Percentiles rank a stretch among this genome's conserved stretches.
These are phyloP conservation scores for Colletotrichum horii DNA, from an alignment of 2,329 filamentous ascomycete genomes.

Conservation along the genomic window DNA sequence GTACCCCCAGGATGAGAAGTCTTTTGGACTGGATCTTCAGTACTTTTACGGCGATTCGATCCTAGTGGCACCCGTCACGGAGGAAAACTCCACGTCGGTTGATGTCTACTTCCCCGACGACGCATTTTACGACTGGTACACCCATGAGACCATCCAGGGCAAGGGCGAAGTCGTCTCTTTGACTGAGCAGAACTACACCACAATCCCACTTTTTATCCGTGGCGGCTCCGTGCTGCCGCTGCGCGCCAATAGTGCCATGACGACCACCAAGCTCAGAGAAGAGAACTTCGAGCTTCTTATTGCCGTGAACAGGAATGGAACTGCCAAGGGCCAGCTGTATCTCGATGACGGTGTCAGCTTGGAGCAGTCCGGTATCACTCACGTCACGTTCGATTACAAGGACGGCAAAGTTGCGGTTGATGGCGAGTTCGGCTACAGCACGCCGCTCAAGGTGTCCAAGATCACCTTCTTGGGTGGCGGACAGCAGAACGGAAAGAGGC, in stretches of 20 bases:
- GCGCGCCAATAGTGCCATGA: slow-evolving; percentile 61
- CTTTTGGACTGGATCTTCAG: slow-evolving; percentile 52
- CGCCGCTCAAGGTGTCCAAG: slow-evolving; percentile 47
- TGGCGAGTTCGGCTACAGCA: slow-evolving; percentile 60
- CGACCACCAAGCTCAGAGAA: slow-evolving; percentile 66
- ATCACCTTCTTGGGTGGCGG: slow-evolving; percentile 49
- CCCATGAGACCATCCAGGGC: slow-evolving; percentile 34
- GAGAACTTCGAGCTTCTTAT: slow-evolving; percentile 75
- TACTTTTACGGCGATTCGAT: slow-evolving; percentile 56
- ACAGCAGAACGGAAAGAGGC: background rate
- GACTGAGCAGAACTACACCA: slow-evolving; percentile 42
- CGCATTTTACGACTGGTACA: slow-evolving; percentile 59
- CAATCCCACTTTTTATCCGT: slow-evolving; percentile 72
- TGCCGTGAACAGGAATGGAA: slow-evolving; percentile 66
- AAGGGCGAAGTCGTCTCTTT: slow-evolving; percentile 14
- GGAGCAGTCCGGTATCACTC: slow-evolving; percentile 59
- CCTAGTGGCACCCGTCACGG: slow-evolving; percentile 54
- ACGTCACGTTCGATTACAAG: slow-evolving; percentile 65
- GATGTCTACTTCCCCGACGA: slow-evolving; percentile 55
- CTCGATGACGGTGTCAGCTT: slow-evolving; percentile 77
- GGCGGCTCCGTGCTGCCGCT: slow-evolving; percentile 70
- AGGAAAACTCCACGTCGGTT: slow-evolving; percentile 48
- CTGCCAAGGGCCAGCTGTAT: slow-evolving; percentile 72
- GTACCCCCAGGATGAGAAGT: slow-evolving; percentile 60
- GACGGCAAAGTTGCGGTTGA: slow-evolving; percentile 53